Evolutionary conservation across 805 yeast genomes (phyloP), one percentile per base, ranked within the genome.

Genomic region (Barnettozyma wickerhamii): DNA sequence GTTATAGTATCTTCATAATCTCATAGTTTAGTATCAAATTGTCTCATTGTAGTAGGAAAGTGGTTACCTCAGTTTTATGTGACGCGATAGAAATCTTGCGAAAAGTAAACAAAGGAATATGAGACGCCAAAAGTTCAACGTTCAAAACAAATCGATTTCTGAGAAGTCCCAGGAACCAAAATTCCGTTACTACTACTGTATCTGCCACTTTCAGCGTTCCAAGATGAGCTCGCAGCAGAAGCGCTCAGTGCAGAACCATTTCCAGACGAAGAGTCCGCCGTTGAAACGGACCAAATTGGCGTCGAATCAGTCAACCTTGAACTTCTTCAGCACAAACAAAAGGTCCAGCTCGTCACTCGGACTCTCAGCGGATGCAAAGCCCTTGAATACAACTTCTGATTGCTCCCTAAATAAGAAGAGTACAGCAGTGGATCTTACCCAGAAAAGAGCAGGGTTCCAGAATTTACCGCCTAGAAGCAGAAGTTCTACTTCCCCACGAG

Each of bases 231-330:
- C 26, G 12, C 41, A 26, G 23, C 9, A 7, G 21, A 38, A 26
- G 15, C 10, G 27, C 15, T n/a, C 30, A 6, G 29, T 20, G 19
- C 32, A 41, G 21, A 40, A 31, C 14, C 30, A 17, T 6, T 41
- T 41, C 40, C 36, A 41, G 18, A 15, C 28, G 30, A 37, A 36
- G 26, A 23, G 40, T 10, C 40, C 44, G 4, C 31, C 35, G 13
- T 12, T 33, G 14, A 41, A 41, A 13, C 23, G 37, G 14, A 32
- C 40, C 6, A 41, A 41, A 19, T 4, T 27, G 2, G 38, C 24
- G 9, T n/a, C 37, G 6, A 34, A 30, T 15, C 49, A 46, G 21
- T n/a, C 34, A 17, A 43, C 47, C 4, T 23, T 46, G 12, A 35
- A 39, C 20, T 36, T 43, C 19, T 40, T 43, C 19, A 15, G 37